These are phyloP conservation scores for Triangularia setosa DNA, from an alignment of 2,329 filamentous ascomycete species.

Conservation along the genomic window DNA sequence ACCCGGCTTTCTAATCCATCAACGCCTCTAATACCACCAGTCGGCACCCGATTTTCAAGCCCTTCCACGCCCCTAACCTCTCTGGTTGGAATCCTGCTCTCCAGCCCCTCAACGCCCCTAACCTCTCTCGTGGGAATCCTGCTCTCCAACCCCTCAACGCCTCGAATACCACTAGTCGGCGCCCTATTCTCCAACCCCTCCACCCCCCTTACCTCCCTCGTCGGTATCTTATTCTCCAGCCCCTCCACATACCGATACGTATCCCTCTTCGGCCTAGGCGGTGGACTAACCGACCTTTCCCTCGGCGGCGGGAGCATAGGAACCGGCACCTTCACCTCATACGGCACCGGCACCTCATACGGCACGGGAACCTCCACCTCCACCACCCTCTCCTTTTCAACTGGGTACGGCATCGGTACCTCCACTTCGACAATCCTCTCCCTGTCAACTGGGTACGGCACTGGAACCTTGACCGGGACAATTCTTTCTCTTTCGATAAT, in stretches of 20 bases:
- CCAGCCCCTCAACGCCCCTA: neutral
- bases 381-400: neutral
- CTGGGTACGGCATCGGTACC: slow-evolving; percentile 24
- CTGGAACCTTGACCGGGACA: slow-evolving; percentile 16
- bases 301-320: neutral
- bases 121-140: neutral
- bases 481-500: slow-evolving; percentile 38
- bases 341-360: slow-evolving; percentile 30
- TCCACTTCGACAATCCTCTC: slow-evolving; percentile 45
- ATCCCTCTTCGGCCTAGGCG: neutral
- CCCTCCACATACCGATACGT: slow-evolving; percentile 53
- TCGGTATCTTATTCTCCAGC: slow-evolving; percentile 25
- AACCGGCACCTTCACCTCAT: neutral
- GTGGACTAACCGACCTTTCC: slow-evolving; percentile 26
- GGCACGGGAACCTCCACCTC: slow-evolving; percentile 30
- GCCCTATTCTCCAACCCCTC: neutral
- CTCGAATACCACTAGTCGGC: neutral
- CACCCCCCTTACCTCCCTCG: neutral
- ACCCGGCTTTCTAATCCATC: neutral
- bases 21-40: neutral
- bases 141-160: neutral
- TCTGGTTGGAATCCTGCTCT: neutral
- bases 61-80: neutral
- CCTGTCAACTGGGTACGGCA: slow-evolving; percentile 43
- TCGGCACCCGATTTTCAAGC: neutral